Evolutionary conservation across 306 rosid genomes (phyloP).

Genomic region (Sphenostylis stenocarpa): DNA sequence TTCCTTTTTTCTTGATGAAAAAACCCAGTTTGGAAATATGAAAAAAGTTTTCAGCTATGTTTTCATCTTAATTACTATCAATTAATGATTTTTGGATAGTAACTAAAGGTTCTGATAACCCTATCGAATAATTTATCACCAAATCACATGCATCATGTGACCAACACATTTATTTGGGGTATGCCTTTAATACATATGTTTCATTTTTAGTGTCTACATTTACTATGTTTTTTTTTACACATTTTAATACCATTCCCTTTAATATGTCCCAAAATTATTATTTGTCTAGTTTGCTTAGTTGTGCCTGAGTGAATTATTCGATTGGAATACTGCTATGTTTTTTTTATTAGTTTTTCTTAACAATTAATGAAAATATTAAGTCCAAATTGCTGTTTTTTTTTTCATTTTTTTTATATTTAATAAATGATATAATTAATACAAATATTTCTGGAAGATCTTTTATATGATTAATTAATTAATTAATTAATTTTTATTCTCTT

Average conservation of each 20-base stretch:
- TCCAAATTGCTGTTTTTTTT: background rate
- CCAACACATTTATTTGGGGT: background rate
- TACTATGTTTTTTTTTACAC: background rate
- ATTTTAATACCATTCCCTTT: background rate
- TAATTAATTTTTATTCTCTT: no score
- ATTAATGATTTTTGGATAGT: background rate
- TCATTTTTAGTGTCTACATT: background rate
- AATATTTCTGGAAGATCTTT: background rate
- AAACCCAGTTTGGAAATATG: background rate
- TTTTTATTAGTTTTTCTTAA: background rate
- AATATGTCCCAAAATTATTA: background rate
- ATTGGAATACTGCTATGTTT: background rate
- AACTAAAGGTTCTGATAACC: background rate
- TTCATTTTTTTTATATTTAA: background rate
- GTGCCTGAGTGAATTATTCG: background rate
- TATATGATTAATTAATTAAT: no score
- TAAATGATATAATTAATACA: background rate
- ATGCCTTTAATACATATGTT: background rate
- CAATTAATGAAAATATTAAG: background rate
- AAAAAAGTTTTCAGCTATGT: no score
- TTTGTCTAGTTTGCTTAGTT: background rate
- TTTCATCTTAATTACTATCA: background rate
- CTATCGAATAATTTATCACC: background rate
- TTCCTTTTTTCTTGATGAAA: background rate
- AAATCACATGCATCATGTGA: conserved; percentile 26